phyloP scores from a whole-genome alignment of 352 stramenopile species.

The Globisporangium cederbergense region DNA sequence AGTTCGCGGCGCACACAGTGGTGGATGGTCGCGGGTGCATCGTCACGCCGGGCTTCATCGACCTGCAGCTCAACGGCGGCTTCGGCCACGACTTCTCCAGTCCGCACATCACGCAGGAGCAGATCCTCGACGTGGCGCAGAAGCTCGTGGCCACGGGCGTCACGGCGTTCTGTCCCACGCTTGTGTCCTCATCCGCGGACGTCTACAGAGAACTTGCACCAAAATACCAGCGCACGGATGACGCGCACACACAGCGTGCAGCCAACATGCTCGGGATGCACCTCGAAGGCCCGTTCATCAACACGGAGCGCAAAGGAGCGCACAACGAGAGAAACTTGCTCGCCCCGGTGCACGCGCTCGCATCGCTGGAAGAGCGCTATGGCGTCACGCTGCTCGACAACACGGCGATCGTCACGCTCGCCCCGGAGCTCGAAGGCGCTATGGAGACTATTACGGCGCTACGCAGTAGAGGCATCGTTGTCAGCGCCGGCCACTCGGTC shows the following conservation, averaged over 20 bases:
- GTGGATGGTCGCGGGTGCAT: slow-evolving; percentile 75
- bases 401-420: slow-evolving; percentile 83
- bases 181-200: slow-evolving; percentile 69
- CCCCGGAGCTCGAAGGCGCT: slow-evolving; percentile 78
- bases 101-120: slow-evolving; percentile 30
- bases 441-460: slow-evolving; percentile 23
- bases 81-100: slow-evolving; percentile 87
- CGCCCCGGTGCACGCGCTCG: slow-evolving; percentile 33
- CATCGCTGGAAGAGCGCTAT: slow-evolving; percentile 52
- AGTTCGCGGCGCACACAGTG: slow-evolving; percentile 39
- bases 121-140: slow-evolving; percentile 48
- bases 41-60: slow-evolving; percentile 83
- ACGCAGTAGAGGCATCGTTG: slow-evolving; percentile 34
- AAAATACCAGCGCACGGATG: slow-evolving; percentile 40
- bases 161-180: slow-evolving; percentile 87
- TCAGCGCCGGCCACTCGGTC: slow-evolving; percentile 74
- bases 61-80: slow-evolving; percentile 88
- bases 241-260: slow-evolving; percentile 25
- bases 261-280: slow-evolving; percentile 85
- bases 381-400: slow-evolving; percentile 36
- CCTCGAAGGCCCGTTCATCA: slow-evolving; percentile 91
- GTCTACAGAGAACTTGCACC: slow-evolving; percentile 60
- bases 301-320: slow-evolving; percentile 65
- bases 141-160: slow-evolving; percentile 64
- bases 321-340: slow-evolving; percentile 66